Conservation (phyloP, 2,329 filamentous ascomycete species). For the Sclerotinia nivalis region DNA sequence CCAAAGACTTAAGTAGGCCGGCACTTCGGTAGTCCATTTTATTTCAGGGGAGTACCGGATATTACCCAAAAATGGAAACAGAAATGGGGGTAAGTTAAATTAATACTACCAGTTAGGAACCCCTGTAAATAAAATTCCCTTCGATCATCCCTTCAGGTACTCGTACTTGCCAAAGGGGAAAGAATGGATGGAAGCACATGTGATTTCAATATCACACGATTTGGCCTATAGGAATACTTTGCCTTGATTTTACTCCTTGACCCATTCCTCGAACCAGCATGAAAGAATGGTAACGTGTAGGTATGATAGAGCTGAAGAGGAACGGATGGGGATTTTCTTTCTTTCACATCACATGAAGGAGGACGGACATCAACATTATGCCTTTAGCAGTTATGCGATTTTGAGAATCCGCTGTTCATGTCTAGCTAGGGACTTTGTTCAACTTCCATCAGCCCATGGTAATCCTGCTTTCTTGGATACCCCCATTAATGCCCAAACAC, state of each 20-base stretch:
- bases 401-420: background rate
- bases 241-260: background rate
- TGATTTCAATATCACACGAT: conserved; percentile 13
- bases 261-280: background rate
- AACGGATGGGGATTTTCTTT: background rate
- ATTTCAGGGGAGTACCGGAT: background rate
- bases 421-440: background rate
- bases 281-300: background rate
- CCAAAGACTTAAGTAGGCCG: background rate
- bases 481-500: background rate
- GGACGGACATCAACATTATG: conserved; percentile 3
- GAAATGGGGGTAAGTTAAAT: conserved; percentile 1
- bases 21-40: background rate
- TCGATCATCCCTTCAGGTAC: conserved; percentile 4
- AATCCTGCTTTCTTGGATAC: background rate
- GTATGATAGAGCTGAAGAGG: background rate
- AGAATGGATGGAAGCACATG: background rate
- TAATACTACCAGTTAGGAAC: background rate
- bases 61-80: background rate
- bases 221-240: conserved; percentile 7
- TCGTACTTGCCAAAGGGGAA: background rate
- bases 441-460: too few species aligned
- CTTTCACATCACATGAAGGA: background rate
- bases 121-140: background rate
- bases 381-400: background rate